A percentile compares a stretch with the other conserved stretches of the same genome.
Conservation (phyloP, 306 rosid species). For the Potentilla sterilis region DNA sequence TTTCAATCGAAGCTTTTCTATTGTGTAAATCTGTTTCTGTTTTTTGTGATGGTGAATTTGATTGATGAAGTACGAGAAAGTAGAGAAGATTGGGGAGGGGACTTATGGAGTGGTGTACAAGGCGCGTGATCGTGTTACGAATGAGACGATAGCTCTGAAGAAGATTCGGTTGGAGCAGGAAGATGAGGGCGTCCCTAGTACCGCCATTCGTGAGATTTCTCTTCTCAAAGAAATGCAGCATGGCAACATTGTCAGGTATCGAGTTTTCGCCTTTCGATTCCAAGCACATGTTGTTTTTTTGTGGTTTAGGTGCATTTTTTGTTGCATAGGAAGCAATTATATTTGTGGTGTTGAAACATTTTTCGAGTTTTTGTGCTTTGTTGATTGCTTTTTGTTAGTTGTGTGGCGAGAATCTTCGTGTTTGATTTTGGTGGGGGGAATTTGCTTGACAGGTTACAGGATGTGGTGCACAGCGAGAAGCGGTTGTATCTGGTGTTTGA, state of each 20-base stretch:
- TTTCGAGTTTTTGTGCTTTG: not conserved
- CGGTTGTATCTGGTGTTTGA: slow-evolving; percentile 92
- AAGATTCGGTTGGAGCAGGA: slow-evolving; percentile 93
- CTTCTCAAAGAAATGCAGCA: slow-evolving; percentile 91
- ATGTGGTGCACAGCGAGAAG: slow-evolving; percentile 91
- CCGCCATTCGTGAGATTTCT: slow-evolving; percentile 89
- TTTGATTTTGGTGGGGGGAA: slow-evolving; percentile 27
- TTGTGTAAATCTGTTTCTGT: not conserved
- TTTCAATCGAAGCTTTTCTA: not conserved
- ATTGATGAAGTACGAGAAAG: slow-evolving; percentile 68
- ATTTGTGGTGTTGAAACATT: not conserved
- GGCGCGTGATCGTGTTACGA: slow-evolving; percentile 78
- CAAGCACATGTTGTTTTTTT: not conserved
- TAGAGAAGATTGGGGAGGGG: slow-evolving; percentile 93
- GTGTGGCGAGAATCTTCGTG: not conserved
- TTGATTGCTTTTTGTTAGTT: not conserved
- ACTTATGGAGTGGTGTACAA: slow-evolving; percentile 92
- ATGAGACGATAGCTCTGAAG: slow-evolving; percentile 81
- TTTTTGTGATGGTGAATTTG: slow-evolving; percentile 20
- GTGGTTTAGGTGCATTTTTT: not conserved
- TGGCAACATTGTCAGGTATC: slow-evolving; percentile 80
- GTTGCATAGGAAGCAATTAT: too few species aligned
- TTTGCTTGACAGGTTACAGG: slow-evolving; percentile 69
- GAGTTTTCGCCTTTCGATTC: not conserved
- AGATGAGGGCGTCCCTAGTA: slow-evolving; percentile 92